Evolutionary conservation across 352 stramenopile genomes (phyloP).

Genomic region (Globisporangium polare): DNA sequence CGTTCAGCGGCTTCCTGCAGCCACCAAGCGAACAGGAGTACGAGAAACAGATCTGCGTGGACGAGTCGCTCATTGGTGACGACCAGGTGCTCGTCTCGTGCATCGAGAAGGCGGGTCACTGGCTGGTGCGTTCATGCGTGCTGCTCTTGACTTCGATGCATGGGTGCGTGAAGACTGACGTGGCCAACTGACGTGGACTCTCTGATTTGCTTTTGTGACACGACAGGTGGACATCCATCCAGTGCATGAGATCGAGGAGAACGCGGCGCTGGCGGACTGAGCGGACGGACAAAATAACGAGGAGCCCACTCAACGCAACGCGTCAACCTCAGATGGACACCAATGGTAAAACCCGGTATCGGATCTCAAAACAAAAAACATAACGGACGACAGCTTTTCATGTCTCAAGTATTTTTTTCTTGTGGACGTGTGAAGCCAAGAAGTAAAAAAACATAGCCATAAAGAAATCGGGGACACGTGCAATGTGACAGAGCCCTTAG

Average conservation of each 20-base stretch:
- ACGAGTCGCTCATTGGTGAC: conserved; percentile 32
- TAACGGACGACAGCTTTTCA: background rate
- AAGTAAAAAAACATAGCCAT: no score
- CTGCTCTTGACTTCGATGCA: background rate
- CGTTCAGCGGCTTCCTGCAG: conserved; percentile 61
- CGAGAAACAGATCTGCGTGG: conserved; percentile 24
- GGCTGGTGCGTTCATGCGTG: conserved; percentile 40
- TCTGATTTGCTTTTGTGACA: conserved; percentile 6
- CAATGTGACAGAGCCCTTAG: no score
- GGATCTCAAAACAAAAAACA: background rate
- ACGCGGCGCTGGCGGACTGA: background rate
- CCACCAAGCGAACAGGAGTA: conserved; percentile 32
- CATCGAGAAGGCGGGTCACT: conserved; percentile 46
- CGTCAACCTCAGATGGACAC: background rate
- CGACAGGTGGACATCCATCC: conserved; percentile 33
- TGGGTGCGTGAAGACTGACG: background rate
- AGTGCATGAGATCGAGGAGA: conserved; percentile 32
- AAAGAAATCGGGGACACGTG: no score
- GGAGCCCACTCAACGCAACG: background rate
- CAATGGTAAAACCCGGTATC: background rate
- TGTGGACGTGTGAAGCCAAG: no score
- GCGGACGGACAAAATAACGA: background rate
- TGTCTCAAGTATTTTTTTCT: background rate
- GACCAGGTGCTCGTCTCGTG: conserved; percentile 64
- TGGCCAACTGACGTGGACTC: conserved; percentile 2